Percentiles rank a stretch among this genome's conserved stretches.
Conservation (phyloP, 2,329 filamentous ascomycete genomes). For the Colletotrichum sp. region DNA sequence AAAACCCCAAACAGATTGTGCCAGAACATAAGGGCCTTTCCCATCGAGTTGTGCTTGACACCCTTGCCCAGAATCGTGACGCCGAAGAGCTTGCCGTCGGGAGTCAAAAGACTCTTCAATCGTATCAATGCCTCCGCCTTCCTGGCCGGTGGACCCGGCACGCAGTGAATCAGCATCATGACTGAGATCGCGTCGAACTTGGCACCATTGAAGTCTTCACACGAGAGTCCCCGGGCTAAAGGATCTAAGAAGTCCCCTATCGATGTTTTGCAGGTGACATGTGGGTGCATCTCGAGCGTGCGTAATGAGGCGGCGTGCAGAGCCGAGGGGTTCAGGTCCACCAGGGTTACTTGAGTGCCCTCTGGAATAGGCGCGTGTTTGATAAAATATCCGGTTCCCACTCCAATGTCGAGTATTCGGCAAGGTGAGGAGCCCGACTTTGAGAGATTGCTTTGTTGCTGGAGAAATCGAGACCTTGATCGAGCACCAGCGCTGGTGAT, state of each 20-base stretch:
- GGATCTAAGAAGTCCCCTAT: slow-evolving; percentile 7
- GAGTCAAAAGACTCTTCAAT: slow-evolving; percentile 20
- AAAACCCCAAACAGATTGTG: slow-evolving; percentile 2
- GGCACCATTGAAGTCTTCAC: neutral
- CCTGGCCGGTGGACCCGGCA: slow-evolving; percentile 23
- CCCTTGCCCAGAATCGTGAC: slow-evolving; percentile 25
- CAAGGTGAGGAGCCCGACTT: neutral
- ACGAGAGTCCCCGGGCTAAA: neutral
- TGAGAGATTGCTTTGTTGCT: neutral
- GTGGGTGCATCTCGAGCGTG: neutral
- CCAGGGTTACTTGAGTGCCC: neutral
- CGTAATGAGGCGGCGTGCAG: neutral
- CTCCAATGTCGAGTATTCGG: neutral
- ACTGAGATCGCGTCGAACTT: neutral
- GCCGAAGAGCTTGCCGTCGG: slow-evolving; percentile 27
- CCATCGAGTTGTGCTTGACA: neutral
- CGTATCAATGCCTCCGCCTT: slow-evolving; percentile 21
- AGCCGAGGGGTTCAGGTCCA: slow-evolving; percentile 1
- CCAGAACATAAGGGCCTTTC: neutral
- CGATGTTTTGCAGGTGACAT: neutral
- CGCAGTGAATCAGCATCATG: slow-evolving; percentile 28
- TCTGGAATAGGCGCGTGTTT: neutral
- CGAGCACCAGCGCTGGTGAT: slow-evolving; percentile 32
- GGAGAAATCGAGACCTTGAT: slow-evolving; percentile 27
- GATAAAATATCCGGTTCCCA: neutral